Base-by-base conservation (phyloP, 2,329 filamentous ascomycete species). In the Coniochaeta hoffmannii region DNA sequence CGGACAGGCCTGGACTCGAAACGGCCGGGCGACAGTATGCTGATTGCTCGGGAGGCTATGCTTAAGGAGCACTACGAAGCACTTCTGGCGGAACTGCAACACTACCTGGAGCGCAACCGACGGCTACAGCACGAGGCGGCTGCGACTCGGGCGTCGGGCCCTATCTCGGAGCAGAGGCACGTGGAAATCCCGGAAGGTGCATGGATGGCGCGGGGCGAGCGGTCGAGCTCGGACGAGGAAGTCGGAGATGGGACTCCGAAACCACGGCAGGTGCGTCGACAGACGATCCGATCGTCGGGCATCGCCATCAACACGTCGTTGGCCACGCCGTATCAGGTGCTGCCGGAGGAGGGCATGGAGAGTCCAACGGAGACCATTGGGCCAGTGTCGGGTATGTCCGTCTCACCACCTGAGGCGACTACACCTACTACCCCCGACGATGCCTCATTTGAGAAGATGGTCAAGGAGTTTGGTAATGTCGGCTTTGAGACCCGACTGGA, bases 291-390 rank as follows among this genome's bases (percentile, higher is more conserved):
- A 30, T 58, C 56, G 36, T 60, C 56, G 7, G 19, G 59, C 31
- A 57, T 60, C n/a, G 36, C 57, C 30, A 24, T 58, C 24, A 50
- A 61, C 26, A 55, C 53, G 17, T 35, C 51, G 15, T 11, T 53
- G 2, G 49, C 54, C 19, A 36, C 56, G 26, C 56, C 61, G 46
- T 59, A 57, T 41, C 56, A 61, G 53, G 35, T 59, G 53, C 11
- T 54, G 32, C 52, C 52, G 26, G 17, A 24, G 35, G 57, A 60
- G 19, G 59, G 61, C 26, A 36, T 58, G 31, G 62, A 60, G 36
- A 63, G 60, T 35, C 60, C 63, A 14, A 58, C 61, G 2, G 63
- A 64, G 32, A 62, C 59, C 31, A 54, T 63, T 28, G 61, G 62
- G 28, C 57, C 61, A 59, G 41, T 57, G 31, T 66, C 62, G 28